Conservation (phyloP, 768 basidiomycete genomes). For the Cytidiella melzeri region DNA sequence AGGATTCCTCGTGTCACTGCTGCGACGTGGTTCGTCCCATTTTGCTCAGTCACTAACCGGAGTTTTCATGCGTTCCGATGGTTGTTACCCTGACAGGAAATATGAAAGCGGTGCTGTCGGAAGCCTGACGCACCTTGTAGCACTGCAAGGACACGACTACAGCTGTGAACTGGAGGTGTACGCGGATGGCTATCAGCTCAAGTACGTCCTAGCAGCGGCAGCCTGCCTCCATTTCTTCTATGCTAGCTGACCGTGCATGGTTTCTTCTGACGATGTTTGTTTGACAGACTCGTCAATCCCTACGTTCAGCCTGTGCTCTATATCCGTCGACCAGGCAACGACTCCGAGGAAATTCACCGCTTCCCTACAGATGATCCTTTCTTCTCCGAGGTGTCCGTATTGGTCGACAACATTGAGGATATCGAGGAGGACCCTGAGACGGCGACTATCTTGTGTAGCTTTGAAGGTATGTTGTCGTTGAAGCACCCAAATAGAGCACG, state of each 20-base stretch:
- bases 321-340: constrained; percentile 79
- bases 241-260: background rate
- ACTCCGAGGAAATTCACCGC: constrained; percentile 59
- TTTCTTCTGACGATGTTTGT: constrained; percentile 1
- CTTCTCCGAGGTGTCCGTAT: constrained; percentile 88
- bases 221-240: background rate
- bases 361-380: constrained; percentile 88
- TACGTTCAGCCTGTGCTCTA: constrained; percentile 89
- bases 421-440: constrained; percentile 83
- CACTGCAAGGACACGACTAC: constrained; percentile 89
- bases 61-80: too few relatives aligned
- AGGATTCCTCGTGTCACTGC: constrained; percentile 91
- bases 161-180: constrained; percentile 93
- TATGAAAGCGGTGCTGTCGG: constrained; percentile 94
- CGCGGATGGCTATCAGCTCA: constrained; percentile 87
- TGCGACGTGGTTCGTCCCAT: constrained; percentile 75
- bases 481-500: background rate
- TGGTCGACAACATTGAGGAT: constrained; percentile 85
- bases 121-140: constrained; percentile 82
- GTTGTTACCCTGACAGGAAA: constrained; percentile 71
- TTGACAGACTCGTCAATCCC: constrained; percentile 75
- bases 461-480: constrained; percentile 54
- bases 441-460: constrained; percentile 73
- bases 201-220: constrained; percentile 36
- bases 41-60: too few relatives aligned